Percentiles rank a stretch among this genome's conserved stretches.
Evolutionary conservation across 805 yeast genomes (phyloP).

Genomic region (Kuraishia capsulata): DNA sequence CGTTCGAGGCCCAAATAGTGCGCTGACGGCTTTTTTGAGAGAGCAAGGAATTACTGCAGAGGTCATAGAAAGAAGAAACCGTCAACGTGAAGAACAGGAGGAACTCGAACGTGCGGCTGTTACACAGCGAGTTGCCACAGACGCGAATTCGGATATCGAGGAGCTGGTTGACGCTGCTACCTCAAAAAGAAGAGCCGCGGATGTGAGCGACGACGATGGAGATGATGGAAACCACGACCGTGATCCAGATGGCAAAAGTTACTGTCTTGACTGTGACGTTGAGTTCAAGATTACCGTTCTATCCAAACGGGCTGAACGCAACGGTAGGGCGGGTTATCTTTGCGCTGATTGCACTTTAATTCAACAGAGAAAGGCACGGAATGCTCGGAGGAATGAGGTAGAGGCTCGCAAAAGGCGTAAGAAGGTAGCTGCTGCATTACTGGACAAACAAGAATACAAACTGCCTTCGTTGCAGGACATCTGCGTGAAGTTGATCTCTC

Average conservation of each 20-base stretch:
- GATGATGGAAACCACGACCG: conserved; percentile 19
- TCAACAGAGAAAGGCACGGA: conserved; percentile 30
- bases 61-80: conserved; percentile 45
- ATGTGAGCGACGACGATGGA: conserved; percentile 24
- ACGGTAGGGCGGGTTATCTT: conserved; percentile 49
- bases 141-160: conserved; percentile 12
- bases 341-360: conserved; percentile 54
- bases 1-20: conserved; percentile 66
- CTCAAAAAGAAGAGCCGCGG: conserved; percentile 28
- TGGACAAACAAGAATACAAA: conserved; percentile 57
- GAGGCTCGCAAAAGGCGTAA: conserved; percentile 67
- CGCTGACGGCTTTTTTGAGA: conserved; percentile 78
- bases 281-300: conserved; percentile 58
- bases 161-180: conserved; percentile 4
- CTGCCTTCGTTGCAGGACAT: conserved; percentile 74
- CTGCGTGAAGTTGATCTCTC: conserved; percentile 61
- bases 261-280: conserved; percentile 54
- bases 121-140: too few species aligned
- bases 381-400: conserved; percentile 41
- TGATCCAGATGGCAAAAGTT: conserved; percentile 40
- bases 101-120: conserved; percentile 11
- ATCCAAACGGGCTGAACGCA: conserved; percentile 38
- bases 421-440: conserved; percentile 73
- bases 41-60: conserved; percentile 87
- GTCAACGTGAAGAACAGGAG: conserved; percentile 23